Evolutionary conservation across 2,329 filamentous ascomycete species (phyloP), one percentile per base, ranked within the genome.

Genomic region (Calycina herbarum): DNA sequence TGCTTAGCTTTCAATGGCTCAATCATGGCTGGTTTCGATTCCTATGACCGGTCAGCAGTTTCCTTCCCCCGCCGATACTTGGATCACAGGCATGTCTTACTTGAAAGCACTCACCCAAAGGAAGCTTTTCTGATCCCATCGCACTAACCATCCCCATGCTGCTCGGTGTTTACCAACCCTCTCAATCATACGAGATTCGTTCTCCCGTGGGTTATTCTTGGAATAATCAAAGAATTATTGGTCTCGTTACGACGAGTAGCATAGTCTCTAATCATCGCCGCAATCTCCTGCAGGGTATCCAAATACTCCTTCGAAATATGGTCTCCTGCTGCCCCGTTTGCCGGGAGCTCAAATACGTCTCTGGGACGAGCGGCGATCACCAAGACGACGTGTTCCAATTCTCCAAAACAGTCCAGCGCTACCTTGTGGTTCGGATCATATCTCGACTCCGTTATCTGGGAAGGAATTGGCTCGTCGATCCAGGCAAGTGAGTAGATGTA

Each of bases 21-120:
- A 71, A 99, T 96, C 94, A 98, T 98, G 67, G 88, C 92, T 61
- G 94, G 93, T 79, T 98, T 99, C 79, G 99, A 98, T 81, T 99
- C 96, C 84, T 86, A 66, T 38, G 29, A 59, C 10, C 64, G 6
- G 45, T 57, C 75, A 72, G 75, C 73, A 66, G 62, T 62, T 51
- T 51, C n/a, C 31, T 24, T 51, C 45, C 20, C 20, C 20, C 2
- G n/a, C n/a, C 33, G 60, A 42, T 42, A 40, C 20, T 13, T 24
- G 13, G 2, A 38, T 17, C 59, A 69, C 80, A 68, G 79, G 86
- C 85, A 79, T 99, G 85, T 72, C 85, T 84, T 67, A 91, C 48
- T n/a, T 83, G 76, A 45, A 87, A 76, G 74, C 84, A 86, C 66
- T 89, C 86, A 5, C 85, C 84, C 1, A 80, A 85, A 2, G 86